A percentile compares a stretch with the other conserved stretches of the same genome.
These are phyloP conservation scores for Fagopyrum esculentum DNA, from an alignment of 148 eudicot species.

Conservation along the genomic window DNA sequence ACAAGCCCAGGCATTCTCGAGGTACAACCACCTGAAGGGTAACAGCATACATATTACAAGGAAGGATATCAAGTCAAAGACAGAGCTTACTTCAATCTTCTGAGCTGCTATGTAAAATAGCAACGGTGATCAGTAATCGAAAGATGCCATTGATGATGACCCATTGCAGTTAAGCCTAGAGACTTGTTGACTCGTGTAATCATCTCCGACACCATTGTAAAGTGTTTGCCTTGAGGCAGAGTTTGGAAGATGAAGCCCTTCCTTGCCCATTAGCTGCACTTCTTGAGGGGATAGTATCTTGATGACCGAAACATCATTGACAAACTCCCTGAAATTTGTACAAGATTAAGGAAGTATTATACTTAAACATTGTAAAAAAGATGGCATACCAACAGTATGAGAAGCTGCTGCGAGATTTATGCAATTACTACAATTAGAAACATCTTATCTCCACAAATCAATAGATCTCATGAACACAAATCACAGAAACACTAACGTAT, in stretches of 20 bases:
- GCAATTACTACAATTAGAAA: neutral
- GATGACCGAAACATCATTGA: constrained; percentile 68
- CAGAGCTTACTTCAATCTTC: neutral
- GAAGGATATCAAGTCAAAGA: constrained; percentile 4
- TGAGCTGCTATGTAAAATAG: neutral
- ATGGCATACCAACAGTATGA: neutral
- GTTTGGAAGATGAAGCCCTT: constrained; percentile 48
- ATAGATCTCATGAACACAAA: neutral
- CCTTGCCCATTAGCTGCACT: constrained; percentile 77
- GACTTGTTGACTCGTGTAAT: constrained; percentile 37
- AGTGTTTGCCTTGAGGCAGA: constrained; percentile 38
- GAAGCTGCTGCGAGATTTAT: neutral
- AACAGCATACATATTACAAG: neutral
- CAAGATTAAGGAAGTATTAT: neutral
- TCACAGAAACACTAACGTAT: neutral
- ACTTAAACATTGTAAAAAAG: neutral
- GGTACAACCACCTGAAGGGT: neutral
- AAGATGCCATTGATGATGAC: constrained; percentile 47
- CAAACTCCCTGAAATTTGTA: constrained; percentile 52
- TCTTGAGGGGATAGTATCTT: constrained; percentile 75
- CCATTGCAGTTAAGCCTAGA: constrained; percentile 40
- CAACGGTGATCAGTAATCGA: constrained; percentile 40
- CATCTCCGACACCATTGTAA: constrained; percentile 39
- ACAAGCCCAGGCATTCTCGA: neutral
- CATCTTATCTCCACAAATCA: neutral